Evolutionary conservation across 371 early-diverging fungal species (phyloP).

Genomic region (Batrachochytrium dendrobatidis): DNA sequence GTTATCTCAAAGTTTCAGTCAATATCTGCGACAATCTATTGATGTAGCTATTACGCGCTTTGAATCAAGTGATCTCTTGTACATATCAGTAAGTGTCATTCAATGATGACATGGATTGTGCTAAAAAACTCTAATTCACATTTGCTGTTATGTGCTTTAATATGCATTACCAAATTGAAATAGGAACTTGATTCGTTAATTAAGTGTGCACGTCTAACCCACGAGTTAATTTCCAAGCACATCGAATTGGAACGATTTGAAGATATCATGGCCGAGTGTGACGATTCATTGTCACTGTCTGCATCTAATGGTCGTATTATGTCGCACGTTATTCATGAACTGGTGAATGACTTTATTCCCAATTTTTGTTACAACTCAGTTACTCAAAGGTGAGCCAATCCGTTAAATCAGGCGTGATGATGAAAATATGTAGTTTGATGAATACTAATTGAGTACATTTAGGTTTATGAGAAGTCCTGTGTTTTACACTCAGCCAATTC

Average conservation of each 20-base stretch:
- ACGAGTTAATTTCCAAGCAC: constrained; percentile 19
- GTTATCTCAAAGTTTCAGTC: constrained; percentile 27
- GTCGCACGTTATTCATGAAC: constrained; percentile 31
- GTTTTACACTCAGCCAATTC: constrained; percentile 14
- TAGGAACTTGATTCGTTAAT: constrained; percentile 38
- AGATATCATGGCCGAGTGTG: constrained; percentile 35
- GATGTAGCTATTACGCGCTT: constrained; percentile 34
- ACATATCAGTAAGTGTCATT: constrained; percentile 21
- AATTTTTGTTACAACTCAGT: constrained; percentile 32
- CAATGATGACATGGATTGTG: too few relatives aligned
- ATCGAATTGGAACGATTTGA: constrained; percentile 35
- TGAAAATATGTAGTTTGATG: not conserved
- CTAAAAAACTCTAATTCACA: too few relatives aligned
- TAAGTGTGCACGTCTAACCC: constrained; percentile 19
- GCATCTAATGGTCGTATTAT: constrained; percentile 33
- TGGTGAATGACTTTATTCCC: constrained; percentile 30
- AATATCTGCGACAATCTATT: constrained; percentile 32
- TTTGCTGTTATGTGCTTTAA: not conserved
- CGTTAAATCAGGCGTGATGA: not conserved
- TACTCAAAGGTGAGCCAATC: constrained; percentile 25
- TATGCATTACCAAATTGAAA: not conserved
- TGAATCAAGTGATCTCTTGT: constrained; percentile 32
- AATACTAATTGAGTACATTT: not conserved
- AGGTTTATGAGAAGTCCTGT: constrained; percentile 23
- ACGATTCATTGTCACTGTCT: constrained; percentile 24